Conservation (phyloP, 805 yeast species). For the Monosporozyma aerobia region DNA sequence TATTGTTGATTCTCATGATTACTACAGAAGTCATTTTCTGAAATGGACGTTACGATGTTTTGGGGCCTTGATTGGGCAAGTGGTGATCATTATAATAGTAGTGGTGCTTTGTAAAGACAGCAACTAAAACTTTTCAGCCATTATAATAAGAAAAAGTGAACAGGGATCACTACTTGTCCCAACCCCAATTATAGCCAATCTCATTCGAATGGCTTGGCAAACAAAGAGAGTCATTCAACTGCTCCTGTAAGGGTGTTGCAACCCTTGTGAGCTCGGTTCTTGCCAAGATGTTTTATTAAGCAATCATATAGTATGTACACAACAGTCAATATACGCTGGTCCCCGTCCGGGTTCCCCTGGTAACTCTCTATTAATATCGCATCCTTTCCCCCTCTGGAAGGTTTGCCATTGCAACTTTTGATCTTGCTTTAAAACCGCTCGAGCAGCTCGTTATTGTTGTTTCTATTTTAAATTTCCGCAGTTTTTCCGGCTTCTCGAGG, state of each 20-base stretch:
- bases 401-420: background rate
- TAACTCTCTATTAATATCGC: background rate
- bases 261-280: background rate
- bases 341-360: background rate
- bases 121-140: background rate
- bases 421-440: background rate
- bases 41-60: constrained; percentile 13
- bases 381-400: background rate
- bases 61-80: constrained; percentile 2
- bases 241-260: background rate
- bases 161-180: too few relatives aligned
- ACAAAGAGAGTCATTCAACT: background rate
- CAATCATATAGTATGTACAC: background rate
- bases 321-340: background rate
- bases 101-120: background rate
- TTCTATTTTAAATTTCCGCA: background rate
- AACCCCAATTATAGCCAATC: too few relatives aligned
- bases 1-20: constrained; percentile 13
- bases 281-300: background rate
- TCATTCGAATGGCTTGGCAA: too few relatives aligned
- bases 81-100: background rate
- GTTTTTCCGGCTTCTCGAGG: background rate
- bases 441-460: background rate
- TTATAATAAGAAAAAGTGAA: too few relatives aligned
- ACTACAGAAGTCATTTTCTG: constrained; percentile 6